Evolutionary conservation across 345 rosid genomes (phyloP).

Genomic region (Crucihimalaya himalaica): DNA sequence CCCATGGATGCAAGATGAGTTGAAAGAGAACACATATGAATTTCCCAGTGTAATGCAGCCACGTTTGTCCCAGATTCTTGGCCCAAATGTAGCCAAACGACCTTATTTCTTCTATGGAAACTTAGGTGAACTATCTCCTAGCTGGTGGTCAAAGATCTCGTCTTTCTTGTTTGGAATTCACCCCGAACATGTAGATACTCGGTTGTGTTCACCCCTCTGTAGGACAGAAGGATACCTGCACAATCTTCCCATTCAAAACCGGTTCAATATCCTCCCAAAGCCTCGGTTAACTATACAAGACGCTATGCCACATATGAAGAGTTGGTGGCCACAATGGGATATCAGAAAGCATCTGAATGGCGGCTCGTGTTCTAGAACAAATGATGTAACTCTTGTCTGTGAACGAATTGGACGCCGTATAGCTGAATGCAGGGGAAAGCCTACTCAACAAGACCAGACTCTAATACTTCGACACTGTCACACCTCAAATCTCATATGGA

Average conservation of each 20-base stretch:
- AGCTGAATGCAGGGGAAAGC: conserved; percentile 54
- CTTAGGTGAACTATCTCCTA: conserved; percentile 49
- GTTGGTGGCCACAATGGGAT: conserved; percentile 98
- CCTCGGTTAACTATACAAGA: conserved; percentile 65
- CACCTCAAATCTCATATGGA: conserved; percentile 69
- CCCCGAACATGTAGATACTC: conserved; percentile 74
- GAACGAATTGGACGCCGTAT: conserved; percentile 55
- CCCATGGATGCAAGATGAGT: conserved; percentile 52
- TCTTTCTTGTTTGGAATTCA: conserved; percentile 58
- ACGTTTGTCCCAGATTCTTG: conserved; percentile 48
- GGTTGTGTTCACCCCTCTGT: conserved; percentile 64
- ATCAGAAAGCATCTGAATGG: conserved; percentile 67
- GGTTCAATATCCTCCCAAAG: conserved; percentile 59
- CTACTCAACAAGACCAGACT: conserved; percentile 58
- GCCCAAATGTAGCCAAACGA: conserved; percentile 52
- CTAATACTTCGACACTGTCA: conserved; percentile 61
- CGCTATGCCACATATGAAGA: conserved; percentile 62
- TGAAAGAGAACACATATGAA: conserved; percentile 24
- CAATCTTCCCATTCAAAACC: conserved; percentile 68
- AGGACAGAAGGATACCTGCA: conserved; percentile 87
- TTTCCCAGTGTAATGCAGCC: conserved; percentile 45
- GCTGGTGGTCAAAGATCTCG: conserved; percentile 66
- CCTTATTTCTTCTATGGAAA: conserved; percentile 85
- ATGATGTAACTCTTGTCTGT: conserved; percentile 56
- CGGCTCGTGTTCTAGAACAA: conserved; percentile 35